Evolutionary conservation across 139 green algal genomes (phyloP).

Genomic region (Tetraselmis chui): DNA sequence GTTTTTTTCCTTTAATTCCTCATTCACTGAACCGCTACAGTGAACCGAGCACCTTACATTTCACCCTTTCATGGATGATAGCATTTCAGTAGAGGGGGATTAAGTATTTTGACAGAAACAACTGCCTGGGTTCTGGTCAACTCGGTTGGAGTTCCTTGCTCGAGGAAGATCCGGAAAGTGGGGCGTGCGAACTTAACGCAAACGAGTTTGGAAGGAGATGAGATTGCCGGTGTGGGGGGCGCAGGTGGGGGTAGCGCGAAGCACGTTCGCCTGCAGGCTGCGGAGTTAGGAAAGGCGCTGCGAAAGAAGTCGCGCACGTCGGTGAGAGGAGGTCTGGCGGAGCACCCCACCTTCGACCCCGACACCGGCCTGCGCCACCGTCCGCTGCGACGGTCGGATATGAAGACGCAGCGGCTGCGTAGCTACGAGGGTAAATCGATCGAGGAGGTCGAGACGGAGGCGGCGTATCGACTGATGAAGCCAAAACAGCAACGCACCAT

Average conservation of each 20-base stretch:
- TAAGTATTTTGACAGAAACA: too few species aligned
- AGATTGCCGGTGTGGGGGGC: too few species aligned
- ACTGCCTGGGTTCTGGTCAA: too few species aligned
- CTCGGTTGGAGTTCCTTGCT: too few species aligned
- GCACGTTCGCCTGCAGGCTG: neutral
- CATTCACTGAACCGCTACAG: too few species aligned
- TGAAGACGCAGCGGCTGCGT: neutral
- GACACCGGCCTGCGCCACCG: neutral
- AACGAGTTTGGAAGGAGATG: too few species aligned
- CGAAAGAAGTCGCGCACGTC: neutral
- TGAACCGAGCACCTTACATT: too few species aligned
- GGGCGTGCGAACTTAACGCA: too few species aligned
- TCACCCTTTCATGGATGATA: too few species aligned
- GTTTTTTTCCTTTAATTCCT: too few species aligned
- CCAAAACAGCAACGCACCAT: neutral
- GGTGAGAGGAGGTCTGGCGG: neutral
- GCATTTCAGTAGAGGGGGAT: too few species aligned
- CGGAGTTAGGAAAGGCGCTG: neutral
- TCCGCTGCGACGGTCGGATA: neutral
- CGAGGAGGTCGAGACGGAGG: neutral
- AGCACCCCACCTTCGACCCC: neutral
- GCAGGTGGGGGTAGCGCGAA: neutral
- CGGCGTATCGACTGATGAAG: neutral
- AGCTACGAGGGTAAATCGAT: neutral
- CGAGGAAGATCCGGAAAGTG: too few species aligned